Evolutionary conservation across 169 alveolate species (phyloP).

Genomic region (Cryptosporidium ryanae): DNA sequence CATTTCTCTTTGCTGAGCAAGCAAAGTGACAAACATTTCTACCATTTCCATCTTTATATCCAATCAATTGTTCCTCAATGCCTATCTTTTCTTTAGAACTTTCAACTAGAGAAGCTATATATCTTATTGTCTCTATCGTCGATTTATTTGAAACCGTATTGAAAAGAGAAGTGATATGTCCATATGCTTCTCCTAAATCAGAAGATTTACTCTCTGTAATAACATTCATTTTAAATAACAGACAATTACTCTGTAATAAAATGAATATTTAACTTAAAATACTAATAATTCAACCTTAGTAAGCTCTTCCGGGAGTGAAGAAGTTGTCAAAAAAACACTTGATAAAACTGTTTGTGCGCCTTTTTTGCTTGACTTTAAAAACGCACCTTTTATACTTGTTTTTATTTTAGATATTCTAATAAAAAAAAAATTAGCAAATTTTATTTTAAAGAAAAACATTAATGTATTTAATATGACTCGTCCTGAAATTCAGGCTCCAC

Average conservation of each 20-base stretch:
- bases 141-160: conserved; percentile 50
- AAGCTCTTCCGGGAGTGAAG: too few relatives aligned
- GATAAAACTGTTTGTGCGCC: too few relatives aligned
- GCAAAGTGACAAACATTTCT: conserved; percentile 70
- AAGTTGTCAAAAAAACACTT: too few relatives aligned
- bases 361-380: not conserved
- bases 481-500: conserved; percentile 73
- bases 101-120: conserved; percentile 9
- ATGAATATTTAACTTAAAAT: too few relatives aligned
- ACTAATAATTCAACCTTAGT: too few relatives aligned
- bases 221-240: conserved; percentile 2
- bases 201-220: conserved; percentile 6
- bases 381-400: too few relatives aligned
- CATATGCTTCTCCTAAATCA: conserved; percentile 58
- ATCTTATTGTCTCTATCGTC: conserved; percentile 43
- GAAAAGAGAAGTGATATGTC: conserved; percentile 41
- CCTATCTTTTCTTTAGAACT: conserved; percentile 19
- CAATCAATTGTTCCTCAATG: conserved; percentile 54
- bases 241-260: not conserved
- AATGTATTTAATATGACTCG: conserved; percentile 24
- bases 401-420: too few relatives aligned
- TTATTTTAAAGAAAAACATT: not conserved
- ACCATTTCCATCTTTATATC: conserved; percentile 70
- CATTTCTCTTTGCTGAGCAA: conserved; percentile 69
- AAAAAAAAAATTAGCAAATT: not conserved